phyloP scores from a whole-genome alignment of 192 early-diverging fungal species.

The Backusella westeae region DNA sequence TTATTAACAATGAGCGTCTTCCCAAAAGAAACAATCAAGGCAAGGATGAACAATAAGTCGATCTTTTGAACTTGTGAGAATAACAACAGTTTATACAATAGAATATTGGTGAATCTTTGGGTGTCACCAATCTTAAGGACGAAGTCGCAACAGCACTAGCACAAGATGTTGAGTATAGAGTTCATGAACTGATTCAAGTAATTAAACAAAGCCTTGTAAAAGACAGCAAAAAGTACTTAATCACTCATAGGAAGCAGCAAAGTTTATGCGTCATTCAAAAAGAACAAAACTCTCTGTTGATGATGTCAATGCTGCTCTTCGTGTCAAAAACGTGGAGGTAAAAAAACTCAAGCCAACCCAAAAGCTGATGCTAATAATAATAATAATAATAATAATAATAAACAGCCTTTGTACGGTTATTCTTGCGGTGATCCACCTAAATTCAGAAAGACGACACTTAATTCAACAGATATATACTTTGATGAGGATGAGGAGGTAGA shows the following conservation, averaged over 20 bases:
- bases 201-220: background rate
- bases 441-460: conserved; percentile 70
- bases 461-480: conserved; percentile 76
- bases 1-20: conserved; percentile 41
- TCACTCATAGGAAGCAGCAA: conserved; percentile 73
- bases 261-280: conserved; percentile 96
- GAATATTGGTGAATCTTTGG: conserved; percentile 83
- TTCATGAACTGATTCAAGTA: conserved; percentile 89
- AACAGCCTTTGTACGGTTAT: conserved; percentile 89
- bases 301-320: conserved; percentile 90
- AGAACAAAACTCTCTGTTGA: conserved; percentile 76
- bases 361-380: background rate
- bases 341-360: background rate
- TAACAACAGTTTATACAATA: conserved; percentile 28
- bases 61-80: background rate
- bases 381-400: background rate
- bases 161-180: conserved; percentile 93
- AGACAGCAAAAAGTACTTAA: background rate
- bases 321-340: conserved; percentile 89
- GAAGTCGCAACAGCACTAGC: conserved; percentile 80
- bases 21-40: conserved; percentile 58
- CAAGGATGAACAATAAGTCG: conserved; percentile 13
- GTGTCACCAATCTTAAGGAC: conserved; percentile 82
- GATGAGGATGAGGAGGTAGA: conserved; percentile 93
- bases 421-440: conserved; percentile 60